Evolutionary conservation across 306 rosid species (phyloP).

Genomic region (Sophora flavescens): DNA sequence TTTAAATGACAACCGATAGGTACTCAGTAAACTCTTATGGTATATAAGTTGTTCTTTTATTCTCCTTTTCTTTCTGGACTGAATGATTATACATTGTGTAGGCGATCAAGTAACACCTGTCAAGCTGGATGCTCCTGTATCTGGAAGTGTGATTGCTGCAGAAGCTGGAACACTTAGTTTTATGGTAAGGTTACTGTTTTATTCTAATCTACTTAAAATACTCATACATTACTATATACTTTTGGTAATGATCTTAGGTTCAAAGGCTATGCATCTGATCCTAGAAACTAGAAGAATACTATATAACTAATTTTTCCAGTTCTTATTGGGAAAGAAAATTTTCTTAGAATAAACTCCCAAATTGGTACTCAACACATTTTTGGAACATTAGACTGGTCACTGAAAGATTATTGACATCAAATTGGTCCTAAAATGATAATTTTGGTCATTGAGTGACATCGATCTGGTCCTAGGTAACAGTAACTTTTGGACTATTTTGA

Average conservation of each 20-base stretch:
- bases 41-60: neutral
- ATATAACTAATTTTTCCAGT: neutral
- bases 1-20: neutral
- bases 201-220: conserved; percentile 10
- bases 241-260: conserved; percentile 22
- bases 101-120: conserved; percentile 66
- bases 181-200: conserved; percentile 66
- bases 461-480: conserved; percentile 5
- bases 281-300: neutral
- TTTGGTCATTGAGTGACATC: conserved; percentile 10
- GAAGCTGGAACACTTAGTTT: conserved; percentile 93
- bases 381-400: too few relatives aligned
- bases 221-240: neutral
- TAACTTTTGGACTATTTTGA: conserved; percentile 7
- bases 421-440: conserved; percentile 8
- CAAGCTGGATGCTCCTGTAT: conserved; percentile 96
- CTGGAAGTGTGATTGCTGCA: conserved; percentile 95
- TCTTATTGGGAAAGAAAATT: neutral
- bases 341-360: neutral
- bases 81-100: conserved; percentile 44
- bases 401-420: neutral
- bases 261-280: conserved; percentile 4
- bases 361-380: neutral
- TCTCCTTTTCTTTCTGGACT: conserved; percentile 22
- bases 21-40: neutral